Evolutionary conservation across 2,329 filamentous ascomycete genomes (phyloP), one percentile per base, ranked within the genome.

Genomic region (Arachnopeziza araneosa): DNA sequence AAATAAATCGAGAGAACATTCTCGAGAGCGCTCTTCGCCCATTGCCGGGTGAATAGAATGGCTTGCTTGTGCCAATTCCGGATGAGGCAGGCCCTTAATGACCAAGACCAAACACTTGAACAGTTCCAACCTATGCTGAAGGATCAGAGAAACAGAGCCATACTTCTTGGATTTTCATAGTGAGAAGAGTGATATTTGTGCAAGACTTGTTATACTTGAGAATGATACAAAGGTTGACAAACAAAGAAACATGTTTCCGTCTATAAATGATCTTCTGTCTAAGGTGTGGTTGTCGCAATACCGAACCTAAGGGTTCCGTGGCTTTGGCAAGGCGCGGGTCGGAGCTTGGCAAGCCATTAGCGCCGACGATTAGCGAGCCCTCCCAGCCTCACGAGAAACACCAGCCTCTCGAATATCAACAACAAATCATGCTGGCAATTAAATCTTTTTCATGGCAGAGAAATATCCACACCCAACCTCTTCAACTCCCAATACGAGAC

Each of bases 391-490:
- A 19, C 17, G 10, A 14, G 12, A 21, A n/a, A 52, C 14, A 21
- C 24, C 50, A 52, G 14, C 50, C 50, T 52, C 50, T 52, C 50
- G 3, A 52, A 52, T 24, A 52, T 52, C 50, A 52, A 52, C 50
- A 9, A 48, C 61, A 58, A 59, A 59, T 55, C 56, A 61, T 30
- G 32, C 53, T 49, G 21, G 51, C 17, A 44, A 44, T 44, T 14
- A 14, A n/a, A 17, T 19, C 36, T 44, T 44, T 44, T 44, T 21
- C 24, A 17, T 12, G 52, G 26, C 49, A 30, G 57, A 49, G n/a
- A 57, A 56, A 61, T 57, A 60, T 59, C 63, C 60, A 59, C 58
- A 49, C 53, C 60, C 63, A 63, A 60, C 63, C 63, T 64, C 63
- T 53, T 60, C 56, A n/a, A 26, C 19, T 54, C n/a, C n/a, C 36